phyloP scores from a whole-genome alignment of 192 early-diverging fungal species.

The Jimgerdemannia lactiflua region DNA sequence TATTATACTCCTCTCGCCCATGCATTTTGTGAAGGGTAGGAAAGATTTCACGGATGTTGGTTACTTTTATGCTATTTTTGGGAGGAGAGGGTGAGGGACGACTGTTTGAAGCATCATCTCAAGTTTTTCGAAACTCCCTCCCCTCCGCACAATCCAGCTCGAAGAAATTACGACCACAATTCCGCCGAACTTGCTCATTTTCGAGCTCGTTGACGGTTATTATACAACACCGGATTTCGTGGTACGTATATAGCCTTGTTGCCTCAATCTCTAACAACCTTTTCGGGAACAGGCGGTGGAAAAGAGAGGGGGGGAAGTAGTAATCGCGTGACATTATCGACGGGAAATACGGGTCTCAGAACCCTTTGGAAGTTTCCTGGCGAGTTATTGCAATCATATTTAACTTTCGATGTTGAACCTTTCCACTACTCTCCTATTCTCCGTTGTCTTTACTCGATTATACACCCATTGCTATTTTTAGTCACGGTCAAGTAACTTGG shows the following conservation, averaged over 20 bases:
- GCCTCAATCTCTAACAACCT: neutral
- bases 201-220: conserved; percentile 43
- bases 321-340: no score
- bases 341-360: no score
- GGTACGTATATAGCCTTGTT: conserved; percentile 14
- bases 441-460: neutral
- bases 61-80: no score
- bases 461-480: neutral
- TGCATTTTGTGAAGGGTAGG: no score
- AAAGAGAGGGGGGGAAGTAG: neutral
- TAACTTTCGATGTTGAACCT: neutral
- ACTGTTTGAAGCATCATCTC: neutral
- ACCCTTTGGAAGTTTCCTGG: no score
- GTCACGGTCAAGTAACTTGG: neutral
- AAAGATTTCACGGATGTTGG: no score
- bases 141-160: neutral
- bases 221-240: conserved; percentile 47
- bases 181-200: conserved; percentile 44
- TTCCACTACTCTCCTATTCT: neutral
- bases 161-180: conserved; percentile 13
- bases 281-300: neutral
- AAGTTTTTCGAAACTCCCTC: neutral
- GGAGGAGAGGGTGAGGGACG: no score
- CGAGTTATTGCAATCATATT: no score
- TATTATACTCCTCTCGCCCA: neutral